Percentiles rank a stretch among this genome's conserved stretches.
Conservation (phyloP, 305 asterid genomes). For the Rubia peregrina region DNA sequence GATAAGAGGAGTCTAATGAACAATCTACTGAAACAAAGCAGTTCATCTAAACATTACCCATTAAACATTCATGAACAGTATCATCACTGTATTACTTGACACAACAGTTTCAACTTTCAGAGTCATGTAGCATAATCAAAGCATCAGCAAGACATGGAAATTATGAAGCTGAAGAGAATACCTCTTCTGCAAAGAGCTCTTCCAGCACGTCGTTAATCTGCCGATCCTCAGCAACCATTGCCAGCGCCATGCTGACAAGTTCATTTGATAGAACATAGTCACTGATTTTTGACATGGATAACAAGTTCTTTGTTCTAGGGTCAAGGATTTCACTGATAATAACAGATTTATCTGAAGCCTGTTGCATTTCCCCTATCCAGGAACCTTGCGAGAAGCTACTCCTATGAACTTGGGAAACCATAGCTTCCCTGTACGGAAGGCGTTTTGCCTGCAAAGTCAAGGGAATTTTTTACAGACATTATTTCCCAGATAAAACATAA, state of each 20-base stretch:
- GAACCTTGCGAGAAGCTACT: constrained; percentile 83
- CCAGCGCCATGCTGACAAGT: constrained; percentile 93
- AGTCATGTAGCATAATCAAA: neutral
- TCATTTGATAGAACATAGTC: constrained; percentile 87
- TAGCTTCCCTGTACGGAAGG: constrained; percentile 64
- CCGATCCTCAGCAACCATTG: constrained; percentile 96
- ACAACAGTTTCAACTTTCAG: neutral
- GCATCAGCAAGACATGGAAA: neutral
- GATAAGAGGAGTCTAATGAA: neutral
- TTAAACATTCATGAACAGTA: neutral
- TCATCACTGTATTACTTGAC: neutral
- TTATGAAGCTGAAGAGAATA: constrained; percentile 16
- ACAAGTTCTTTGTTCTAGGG: constrained; percentile 81
- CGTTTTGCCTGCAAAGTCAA: constrained; percentile 73
- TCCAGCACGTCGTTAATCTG: constrained; percentile 82
- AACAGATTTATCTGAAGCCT: constrained; percentile 86
- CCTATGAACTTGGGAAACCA: constrained; percentile 50
- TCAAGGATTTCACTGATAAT: constrained; percentile 92
- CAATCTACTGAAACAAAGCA: neutral
- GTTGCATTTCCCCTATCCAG: constrained; percentile 98
- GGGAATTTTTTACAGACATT: constrained; percentile 7
- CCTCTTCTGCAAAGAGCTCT: constrained; percentile 96
- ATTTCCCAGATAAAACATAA: neutral
- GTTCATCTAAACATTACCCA: neutral
- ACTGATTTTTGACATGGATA: constrained; percentile 87